Conservation (phyloP, 2,329 filamentous ascomycete species). For the Penicillium brasilianum region DNA sequence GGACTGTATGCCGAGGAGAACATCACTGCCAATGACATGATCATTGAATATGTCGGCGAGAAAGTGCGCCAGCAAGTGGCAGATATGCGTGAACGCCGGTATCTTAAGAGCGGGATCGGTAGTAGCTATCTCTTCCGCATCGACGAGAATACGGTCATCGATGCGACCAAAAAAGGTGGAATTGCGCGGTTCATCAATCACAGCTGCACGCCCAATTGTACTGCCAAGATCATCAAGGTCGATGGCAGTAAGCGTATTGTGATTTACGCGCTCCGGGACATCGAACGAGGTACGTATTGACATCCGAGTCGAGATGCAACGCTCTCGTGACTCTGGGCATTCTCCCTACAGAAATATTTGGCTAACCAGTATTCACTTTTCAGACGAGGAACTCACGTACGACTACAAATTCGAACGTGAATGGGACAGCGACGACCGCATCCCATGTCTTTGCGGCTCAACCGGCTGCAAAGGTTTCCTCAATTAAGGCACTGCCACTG, state of each 20-base stretch:
- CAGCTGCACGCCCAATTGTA: constrained; percentile 97
- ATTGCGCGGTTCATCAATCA: constrained; percentile 99
- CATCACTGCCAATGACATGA: constrained; percentile 97
- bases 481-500: constrained; percentile 66
- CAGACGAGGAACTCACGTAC: constrained; percentile 98
- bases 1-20: constrained; percentile 97
- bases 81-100: constrained; percentile 90
- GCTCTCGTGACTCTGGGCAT: too few species aligned
- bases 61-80: constrained; percentile 96
- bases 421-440: constrained; percentile 90
- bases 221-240: constrained; percentile 98
- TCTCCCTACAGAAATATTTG: neutral
- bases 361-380: constrained; percentile 20
- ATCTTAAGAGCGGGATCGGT: constrained; percentile 94
- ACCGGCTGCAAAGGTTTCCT: constrained; percentile 98
- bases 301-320: neutral
- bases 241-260: constrained; percentile 98
- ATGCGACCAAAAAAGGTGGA: constrained; percentile 97
- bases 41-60: constrained; percentile 98
- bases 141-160: constrained; percentile 95
- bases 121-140: constrained; percentile 98
- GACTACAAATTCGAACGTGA: constrained; percentile 99
- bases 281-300: constrained; percentile 82
- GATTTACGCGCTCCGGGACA: constrained; percentile 96
- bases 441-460: constrained; percentile 95